Conservation (phyloP, 805 yeast genomes). For the Lipomyces chichibuensis region DNA sequence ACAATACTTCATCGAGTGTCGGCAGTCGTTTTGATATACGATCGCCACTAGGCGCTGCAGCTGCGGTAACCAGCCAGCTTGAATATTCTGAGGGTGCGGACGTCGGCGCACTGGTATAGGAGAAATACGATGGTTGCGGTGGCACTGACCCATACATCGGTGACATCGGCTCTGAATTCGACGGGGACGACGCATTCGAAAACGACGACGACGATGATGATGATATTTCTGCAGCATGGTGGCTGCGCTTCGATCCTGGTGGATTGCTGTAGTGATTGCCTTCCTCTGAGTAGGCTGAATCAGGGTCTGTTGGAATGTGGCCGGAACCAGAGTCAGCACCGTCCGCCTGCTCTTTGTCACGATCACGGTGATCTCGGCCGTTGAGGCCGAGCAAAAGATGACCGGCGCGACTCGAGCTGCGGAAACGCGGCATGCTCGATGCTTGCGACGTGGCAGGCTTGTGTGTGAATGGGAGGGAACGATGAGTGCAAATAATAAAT, state of each 20-base stretch:
- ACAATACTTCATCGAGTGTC: constrained; percentile 40
- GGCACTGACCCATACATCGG: constrained; percentile 11
- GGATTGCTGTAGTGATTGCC: background rate
- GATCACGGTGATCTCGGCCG: background rate
- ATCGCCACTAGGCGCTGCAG: background rate
- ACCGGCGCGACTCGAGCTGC: constrained; percentile 11
- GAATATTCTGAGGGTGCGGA: constrained; percentile 14
- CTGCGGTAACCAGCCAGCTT: background rate
- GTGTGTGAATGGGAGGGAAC: background rate
- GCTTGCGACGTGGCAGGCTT: background rate
- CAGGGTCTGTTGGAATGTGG: background rate
- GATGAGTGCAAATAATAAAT: background rate
- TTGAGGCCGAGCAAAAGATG: background rate
- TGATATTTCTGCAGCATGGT: constrained; percentile 15
- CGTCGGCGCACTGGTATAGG: background rate
- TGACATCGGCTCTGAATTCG: constrained; percentile 16
- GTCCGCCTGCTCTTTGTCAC: background rate
- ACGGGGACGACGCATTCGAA: constrained; percentile 16
- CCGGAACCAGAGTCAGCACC: background rate
- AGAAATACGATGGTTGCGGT: background rate
- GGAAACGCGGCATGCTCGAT: constrained; percentile 2
- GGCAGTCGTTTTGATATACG: constrained; percentile 29
- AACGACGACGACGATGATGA: constrained; percentile 16
- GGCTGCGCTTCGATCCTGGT: constrained; percentile 5
- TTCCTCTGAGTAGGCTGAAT: background rate